Evolutionary conservation across 805 yeast species (phyloP).

Genomic region (Cephaloascus fragrans): DNA sequence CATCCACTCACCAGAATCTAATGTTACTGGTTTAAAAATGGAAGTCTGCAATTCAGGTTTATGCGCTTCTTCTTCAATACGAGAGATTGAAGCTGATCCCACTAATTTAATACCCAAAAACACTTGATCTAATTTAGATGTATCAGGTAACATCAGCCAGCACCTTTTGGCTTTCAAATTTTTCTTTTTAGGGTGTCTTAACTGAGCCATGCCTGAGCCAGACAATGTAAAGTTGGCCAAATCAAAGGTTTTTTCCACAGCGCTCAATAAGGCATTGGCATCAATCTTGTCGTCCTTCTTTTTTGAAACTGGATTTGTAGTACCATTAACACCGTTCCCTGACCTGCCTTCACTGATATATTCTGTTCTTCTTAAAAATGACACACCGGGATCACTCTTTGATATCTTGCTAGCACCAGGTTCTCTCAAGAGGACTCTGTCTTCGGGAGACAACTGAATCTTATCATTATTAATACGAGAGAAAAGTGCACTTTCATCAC

Average conservation of each 20-base stretch:
- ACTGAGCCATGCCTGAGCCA: slow-evolving; percentile 24
- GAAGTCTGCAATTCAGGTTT: slow-evolving; percentile 40
- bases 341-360: slow-evolving; percentile 55
- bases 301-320: slow-evolving; percentile 8
- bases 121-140: slow-evolving; percentile 78
- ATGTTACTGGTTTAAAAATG: slow-evolving; percentile 62
- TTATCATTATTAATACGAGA: slow-evolving; percentile 17
- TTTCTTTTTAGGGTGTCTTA: slow-evolving; percentile 66
- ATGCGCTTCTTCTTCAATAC: slow-evolving; percentile 24
- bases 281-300: slow-evolving; percentile 26
- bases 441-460: slow-evolving; percentile 63
- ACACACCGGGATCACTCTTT: slow-evolving; percentile 42
- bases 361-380: slow-evolving; percentile 92
- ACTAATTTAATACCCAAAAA: slow-evolving; percentile 55
- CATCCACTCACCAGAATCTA: slow-evolving; percentile 66
- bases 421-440: slow-evolving; percentile 67
- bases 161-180: slow-evolving; percentile 63
- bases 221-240: slow-evolving; percentile 38
- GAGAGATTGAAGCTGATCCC: slow-evolving; percentile 41
- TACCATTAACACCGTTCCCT: slow-evolving; percentile 10
- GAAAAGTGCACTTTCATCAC: slow-evolving; percentile 35
- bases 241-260: slow-evolving; percentile 75
- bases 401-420: slow-evolving; percentile 46
- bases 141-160: slow-evolving; percentile 83
- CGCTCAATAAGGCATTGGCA: slow-evolving; percentile 52